A percentile compares a stretch with the other conserved stretches of the same genome.
These are phyloP conservation scores for Cucurbitaria berberidis DNA, from an alignment of 2,329 filamentous ascomycete genomes.

Conservation along the genomic window DNA sequence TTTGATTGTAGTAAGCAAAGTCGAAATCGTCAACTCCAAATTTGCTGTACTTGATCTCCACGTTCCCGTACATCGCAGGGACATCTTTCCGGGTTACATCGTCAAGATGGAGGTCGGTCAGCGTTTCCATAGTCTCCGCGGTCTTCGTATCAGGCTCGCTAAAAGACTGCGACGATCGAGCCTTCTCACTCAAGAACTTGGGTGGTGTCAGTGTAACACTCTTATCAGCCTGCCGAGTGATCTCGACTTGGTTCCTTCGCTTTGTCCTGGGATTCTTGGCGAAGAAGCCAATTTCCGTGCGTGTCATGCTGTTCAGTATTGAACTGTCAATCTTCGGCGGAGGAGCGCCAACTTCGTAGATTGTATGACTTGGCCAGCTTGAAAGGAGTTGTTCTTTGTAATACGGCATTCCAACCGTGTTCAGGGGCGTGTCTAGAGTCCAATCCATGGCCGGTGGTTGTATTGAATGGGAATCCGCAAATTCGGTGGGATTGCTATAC, in stretches of 20 bases:
- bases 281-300: conserved; percentile 77
- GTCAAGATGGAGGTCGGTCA: conserved; percentile 73
- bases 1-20: conserved; percentile 96
- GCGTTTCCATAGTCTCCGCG: conserved; percentile 65
- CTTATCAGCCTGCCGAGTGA: conserved; percentile 68
- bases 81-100: conserved; percentile 78
- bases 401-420: conserved; percentile 86
- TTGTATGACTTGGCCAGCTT: conserved; percentile 82
- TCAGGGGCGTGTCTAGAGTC: conserved; percentile 77
- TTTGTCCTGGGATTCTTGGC: conserved; percentile 76
- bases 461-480: conserved; percentile 66
- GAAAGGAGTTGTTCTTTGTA: conserved; percentile 89
- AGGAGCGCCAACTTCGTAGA: conserved; percentile 85
- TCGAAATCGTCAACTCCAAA: conserved; percentile 99
- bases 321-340: conserved; percentile 75
- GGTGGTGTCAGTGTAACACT: conserved; percentile 73
- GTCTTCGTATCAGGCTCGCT: conserved; percentile 39
- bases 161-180: conserved; percentile 63
- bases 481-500: conserved; percentile 75
- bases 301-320: conserved; percentile 71
- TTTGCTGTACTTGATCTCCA: conserved; percentile 98
- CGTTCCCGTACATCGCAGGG: conserved; percentile 86
- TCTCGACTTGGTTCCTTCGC: conserved; percentile 82
- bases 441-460: conserved; percentile 70
- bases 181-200: conserved; percentile 94